Conservation (phyloP, 2,329 filamentous ascomycete genomes). For the Fusarium sarcochroum region DNA sequence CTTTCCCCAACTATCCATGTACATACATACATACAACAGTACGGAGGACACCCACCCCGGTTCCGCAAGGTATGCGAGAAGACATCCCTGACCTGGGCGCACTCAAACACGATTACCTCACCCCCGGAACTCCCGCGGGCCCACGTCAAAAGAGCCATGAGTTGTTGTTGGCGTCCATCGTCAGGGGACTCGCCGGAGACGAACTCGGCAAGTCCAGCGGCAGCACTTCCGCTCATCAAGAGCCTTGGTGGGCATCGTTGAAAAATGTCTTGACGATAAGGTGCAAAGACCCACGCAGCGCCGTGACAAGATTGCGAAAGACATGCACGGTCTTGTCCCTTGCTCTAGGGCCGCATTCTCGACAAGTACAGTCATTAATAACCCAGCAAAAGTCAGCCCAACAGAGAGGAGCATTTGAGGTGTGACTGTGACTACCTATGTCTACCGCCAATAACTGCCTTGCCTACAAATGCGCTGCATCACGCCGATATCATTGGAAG, state of each 20-base stretch:
- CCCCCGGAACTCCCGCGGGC: constrained; percentile 22
- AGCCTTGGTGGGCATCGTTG: constrained; percentile 20
- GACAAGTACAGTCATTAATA: constrained; percentile 26
- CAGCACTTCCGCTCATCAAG: constrained; percentile 16
- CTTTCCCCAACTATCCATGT: constrained; percentile 27
- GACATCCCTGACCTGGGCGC: constrained; percentile 24
- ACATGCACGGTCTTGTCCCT: constrained; percentile 25
- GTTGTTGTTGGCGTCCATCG: constrained; percentile 12
- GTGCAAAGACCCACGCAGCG: constrained; percentile 9
- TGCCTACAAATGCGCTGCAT: constrained; percentile 14
- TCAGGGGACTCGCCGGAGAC: constrained; percentile 1
- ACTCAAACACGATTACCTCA: constrained; percentile 27
- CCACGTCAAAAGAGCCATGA: constrained; percentile 21
- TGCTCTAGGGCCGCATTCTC: constrained; percentile 34
- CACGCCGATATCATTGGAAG: constrained; percentile 31
- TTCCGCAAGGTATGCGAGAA: constrained; percentile 9
- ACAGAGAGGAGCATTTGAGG: constrained; percentile 23
- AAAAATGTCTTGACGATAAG: constrained; percentile 9
- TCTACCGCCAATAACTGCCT: constrained; percentile 35
- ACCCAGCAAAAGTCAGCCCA: constrained; percentile 16
- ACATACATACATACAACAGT: constrained; percentile 15
- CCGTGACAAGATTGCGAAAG: constrained; percentile 17
- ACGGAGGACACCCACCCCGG: constrained; percentile 6
- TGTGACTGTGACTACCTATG: constrained; percentile 26
- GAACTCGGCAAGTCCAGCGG: constrained; percentile 17